Evolutionary conservation across 1,139 yeast genomes (phyloP).

Genomic region (Torulaspora globosa): DNA sequence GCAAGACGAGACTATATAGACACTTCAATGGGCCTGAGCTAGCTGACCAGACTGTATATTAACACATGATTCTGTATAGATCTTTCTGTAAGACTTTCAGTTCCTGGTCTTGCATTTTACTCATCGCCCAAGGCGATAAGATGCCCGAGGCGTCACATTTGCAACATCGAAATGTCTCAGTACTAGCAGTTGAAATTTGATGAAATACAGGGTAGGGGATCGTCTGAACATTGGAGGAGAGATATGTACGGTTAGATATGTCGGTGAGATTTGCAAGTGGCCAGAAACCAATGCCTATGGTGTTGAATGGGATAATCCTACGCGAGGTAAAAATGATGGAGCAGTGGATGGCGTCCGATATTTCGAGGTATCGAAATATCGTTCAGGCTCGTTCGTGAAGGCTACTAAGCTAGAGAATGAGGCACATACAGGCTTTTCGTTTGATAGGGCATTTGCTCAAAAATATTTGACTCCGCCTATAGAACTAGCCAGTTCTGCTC

Average conservation of each 20-base stretch:
- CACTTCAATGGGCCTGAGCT: background rate
- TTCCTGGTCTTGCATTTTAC: background rate
- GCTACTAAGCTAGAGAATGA: constrained; percentile 35
- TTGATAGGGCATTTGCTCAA: constrained; percentile 48
- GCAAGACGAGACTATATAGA: constrained; percentile 6
- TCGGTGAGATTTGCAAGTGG: constrained; percentile 66
- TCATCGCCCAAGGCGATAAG: background rate
- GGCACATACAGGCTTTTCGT: constrained; percentile 35
- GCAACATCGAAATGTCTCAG: too few relatives aligned
- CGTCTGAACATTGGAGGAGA: constrained; percentile 48
- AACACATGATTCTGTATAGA: background rate
- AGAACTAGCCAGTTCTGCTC: constrained; percentile 20
- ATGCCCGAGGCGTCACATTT: background rate
- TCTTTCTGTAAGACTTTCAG: background rate
- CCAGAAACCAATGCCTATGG: constrained; percentile 57
- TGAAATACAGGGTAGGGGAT: constrained; percentile 37
- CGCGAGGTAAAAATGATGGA: constrained; percentile 57
- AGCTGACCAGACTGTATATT: constrained; percentile 6
- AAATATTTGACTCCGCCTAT: constrained; percentile 43
- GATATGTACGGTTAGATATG: constrained; percentile 58
- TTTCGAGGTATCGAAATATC: constrained; percentile 38
- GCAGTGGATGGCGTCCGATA: constrained; percentile 43
- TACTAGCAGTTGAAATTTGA: background rate
- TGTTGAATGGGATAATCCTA: constrained; percentile 76
- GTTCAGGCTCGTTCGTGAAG: constrained; percentile 68